Evolutionary conservation across 331 rosid species (phyloP).

Genomic region (Cydonia oblonga): DNA sequence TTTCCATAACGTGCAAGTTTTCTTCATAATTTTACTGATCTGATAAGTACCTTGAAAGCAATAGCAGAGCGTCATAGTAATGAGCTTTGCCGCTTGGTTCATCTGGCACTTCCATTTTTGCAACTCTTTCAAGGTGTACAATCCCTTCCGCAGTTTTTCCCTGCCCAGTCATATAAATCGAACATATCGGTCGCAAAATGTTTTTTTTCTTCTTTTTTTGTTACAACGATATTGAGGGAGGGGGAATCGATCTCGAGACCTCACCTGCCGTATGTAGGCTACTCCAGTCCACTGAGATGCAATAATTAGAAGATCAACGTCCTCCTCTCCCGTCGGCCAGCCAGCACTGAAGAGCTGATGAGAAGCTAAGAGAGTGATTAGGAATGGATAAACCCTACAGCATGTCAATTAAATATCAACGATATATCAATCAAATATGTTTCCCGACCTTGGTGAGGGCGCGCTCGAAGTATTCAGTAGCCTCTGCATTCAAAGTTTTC

Average conservation of each 20-base stretch:
- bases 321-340: slow-evolving; percentile 42
- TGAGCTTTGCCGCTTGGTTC: slow-evolving; percentile 61
- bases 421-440: not conserved
- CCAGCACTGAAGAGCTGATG: slow-evolving; percentile 55
- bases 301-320: slow-evolving; percentile 56
- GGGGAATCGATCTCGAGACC: not conserved
- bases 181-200: not conserved
- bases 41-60: slow-evolving; percentile 49
- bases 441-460: slow-evolving; percentile 60
- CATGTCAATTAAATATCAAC: too few species aligned
- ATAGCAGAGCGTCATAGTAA: slow-evolving; percentile 64
- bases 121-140: slow-evolving; percentile 68
- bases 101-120: slow-evolving; percentile 63
- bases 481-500: slow-evolving; percentile 49
- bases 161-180: slow-evolving; percentile 25
- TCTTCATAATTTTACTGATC: not conserved
- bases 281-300: slow-evolving; percentile 88
- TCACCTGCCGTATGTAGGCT: slow-evolving; percentile 68
- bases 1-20: not conserved
- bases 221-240: too few species aligned
- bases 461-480: slow-evolving; percentile 45
- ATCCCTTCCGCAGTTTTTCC: slow-evolving; percentile 58
- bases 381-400: not conserved
- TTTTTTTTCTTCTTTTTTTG: too few species aligned
- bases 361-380: slow-evolving; percentile 12